Conservation (phyloP, 768 basidiomycete genomes). For the Boletus rubescentipes region DNA sequence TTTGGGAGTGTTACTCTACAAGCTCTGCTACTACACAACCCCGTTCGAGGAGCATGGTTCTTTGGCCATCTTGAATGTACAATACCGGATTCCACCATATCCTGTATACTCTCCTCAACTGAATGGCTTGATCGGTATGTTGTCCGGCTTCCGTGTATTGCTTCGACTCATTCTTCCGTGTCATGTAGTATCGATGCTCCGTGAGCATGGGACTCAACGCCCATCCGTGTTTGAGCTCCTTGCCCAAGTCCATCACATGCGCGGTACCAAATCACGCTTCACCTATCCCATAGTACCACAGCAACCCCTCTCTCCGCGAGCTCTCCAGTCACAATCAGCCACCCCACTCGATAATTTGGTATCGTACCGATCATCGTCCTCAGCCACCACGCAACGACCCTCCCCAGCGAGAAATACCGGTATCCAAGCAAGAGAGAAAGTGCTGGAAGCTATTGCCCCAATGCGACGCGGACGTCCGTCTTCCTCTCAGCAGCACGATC, state of each 20-base stretch:
- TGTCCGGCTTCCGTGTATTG: slow-evolving; percentile 2
- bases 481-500: slow-evolving; percentile 34
- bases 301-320: slow-evolving; percentile 47
- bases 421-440: slow-evolving; percentile 71
- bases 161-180: slow-evolving; percentile 10
- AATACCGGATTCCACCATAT: slow-evolving; percentile 89
- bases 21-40: slow-evolving; percentile 98
- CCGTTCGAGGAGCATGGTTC: slow-evolving; percentile 99
- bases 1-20: slow-evolving; percentile 93
- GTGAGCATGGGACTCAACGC: slow-evolving; percentile 83
- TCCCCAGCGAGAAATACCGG: slow-evolving; percentile 43
- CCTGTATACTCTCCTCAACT: slow-evolving; percentile 83
- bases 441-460: slow-evolving; percentile 76
- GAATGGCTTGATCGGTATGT: slow-evolving; percentile 78
- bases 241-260: slow-evolving; percentile 75
- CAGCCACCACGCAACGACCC: slow-evolving; percentile 16
- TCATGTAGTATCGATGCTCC: slow-evolving; percentile 79
- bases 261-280: slow-evolving; percentile 82
- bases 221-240: slow-evolving; percentile 89
- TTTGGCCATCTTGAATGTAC: slow-evolving; percentile 93
- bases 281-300: slow-evolving; percentile 58
- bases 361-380: slow-evolving; percentile 35
- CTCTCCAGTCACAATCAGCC: slow-evolving; percentile 27
- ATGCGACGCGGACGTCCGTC: slow-evolving; percentile 71
- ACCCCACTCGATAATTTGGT: slow-evolving; percentile 39